Conservation (phyloP, 441 rosid genomes). For the Jatropha podagrica region DNA sequence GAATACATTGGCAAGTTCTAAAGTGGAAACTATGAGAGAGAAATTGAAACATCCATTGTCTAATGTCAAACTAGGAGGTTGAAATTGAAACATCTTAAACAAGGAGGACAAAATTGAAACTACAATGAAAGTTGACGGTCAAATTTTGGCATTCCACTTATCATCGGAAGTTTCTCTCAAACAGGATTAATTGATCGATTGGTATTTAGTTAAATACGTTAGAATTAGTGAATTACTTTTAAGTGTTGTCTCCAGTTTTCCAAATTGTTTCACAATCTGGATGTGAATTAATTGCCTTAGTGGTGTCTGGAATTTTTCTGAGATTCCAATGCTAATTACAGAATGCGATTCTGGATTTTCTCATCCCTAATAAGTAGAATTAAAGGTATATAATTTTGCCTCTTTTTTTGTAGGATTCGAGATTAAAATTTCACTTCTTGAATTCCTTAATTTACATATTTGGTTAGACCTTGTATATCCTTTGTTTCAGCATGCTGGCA, state of each 20-base stretch:
- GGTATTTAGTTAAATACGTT: neutral
- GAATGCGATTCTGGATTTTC: neutral
- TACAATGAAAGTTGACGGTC: neutral
- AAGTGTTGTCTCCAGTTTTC: neutral
- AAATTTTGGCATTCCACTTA: neutral
- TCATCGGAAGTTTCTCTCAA: neutral
- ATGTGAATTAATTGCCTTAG: neutral
- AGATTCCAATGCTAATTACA: neutral
- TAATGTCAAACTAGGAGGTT: neutral
- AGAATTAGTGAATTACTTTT: neutral
- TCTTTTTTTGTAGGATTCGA: neutral
- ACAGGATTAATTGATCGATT: neutral
- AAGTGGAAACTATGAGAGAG: neutral
- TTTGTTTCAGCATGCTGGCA: neutral
- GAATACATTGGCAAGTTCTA: neutral
- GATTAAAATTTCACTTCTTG: neutral
- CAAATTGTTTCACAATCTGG: neutral
- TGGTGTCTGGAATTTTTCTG: neutral
- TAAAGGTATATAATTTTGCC: neutral
- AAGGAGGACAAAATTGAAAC: neutral
- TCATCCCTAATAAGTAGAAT: neutral
- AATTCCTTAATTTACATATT: neutral
- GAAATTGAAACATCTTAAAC: conserved; percentile 1
- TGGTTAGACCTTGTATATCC: neutral
- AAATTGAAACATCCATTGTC: neutral